Percentiles rank a stretch among this genome's conserved stretches.
Conservation (phyloP, 441 rosid genomes). For the Populus hybrid region DNA sequence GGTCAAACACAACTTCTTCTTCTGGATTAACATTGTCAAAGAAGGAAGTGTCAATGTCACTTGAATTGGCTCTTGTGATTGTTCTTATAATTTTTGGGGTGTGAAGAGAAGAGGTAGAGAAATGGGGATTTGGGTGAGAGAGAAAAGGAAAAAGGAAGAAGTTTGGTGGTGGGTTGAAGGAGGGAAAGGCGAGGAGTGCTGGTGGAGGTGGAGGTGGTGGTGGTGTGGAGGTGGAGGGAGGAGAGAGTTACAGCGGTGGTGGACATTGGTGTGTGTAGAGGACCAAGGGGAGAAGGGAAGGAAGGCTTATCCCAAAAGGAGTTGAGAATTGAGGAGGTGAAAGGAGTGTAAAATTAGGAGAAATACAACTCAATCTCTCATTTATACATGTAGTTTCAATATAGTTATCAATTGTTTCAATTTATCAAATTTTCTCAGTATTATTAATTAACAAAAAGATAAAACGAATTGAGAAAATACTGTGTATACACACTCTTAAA, state of each 20-base stretch:
- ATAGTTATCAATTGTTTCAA: no score
- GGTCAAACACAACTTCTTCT: constrained; percentile 51
- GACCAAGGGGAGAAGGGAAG: background rate
- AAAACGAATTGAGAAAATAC: no score
- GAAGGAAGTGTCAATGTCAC: constrained; percentile 45
- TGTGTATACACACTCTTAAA: no score
- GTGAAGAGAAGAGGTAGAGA: constrained; percentile 25
- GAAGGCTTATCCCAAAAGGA: constrained; percentile 23
- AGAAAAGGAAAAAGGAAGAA: constrained; percentile 2
- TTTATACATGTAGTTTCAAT: no score
- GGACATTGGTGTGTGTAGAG: constrained; percentile 1
- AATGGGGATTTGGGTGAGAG: constrained; percentile 11
- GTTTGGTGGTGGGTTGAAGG: constrained; percentile 18
- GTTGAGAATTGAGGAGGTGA: no score
- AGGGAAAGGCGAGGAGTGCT: constrained; percentile 6
- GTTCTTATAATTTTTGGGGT: background rate
- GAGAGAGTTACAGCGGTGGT: constrained; percentile 32
- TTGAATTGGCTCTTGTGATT: constrained; percentile 29
- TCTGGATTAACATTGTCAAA: constrained; percentile 44
- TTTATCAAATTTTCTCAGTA: no score
- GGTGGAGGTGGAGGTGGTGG: background rate
- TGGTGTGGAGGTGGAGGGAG: constrained; percentile 29
- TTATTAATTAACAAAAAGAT: no score
- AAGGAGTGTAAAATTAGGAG: background rate
- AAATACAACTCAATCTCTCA: no score